Percentiles rank a stretch among this genome's conserved stretches.
phyloP scores from a whole-genome alignment of 129 eudicot species.

The Deinandra increscens region DNA sequence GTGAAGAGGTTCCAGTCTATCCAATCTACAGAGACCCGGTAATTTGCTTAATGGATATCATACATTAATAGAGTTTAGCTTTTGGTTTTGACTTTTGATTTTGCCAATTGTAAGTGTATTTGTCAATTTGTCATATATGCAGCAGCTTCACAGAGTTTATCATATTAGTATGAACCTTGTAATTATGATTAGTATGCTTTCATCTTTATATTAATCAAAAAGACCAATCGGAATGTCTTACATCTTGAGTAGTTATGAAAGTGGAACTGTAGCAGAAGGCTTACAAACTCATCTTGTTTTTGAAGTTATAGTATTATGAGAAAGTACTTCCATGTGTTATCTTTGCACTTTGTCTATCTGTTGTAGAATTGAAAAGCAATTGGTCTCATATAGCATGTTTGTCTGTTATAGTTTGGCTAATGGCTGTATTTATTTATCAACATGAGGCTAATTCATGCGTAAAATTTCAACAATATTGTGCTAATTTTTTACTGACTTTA shows the following conservation, averaged over 20 bases:
- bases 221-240: background rate
- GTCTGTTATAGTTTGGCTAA: background rate
- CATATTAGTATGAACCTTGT: background rate
- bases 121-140: no score
- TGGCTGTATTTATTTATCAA: no score
- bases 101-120: no score
- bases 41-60: slow-evolving; percentile 27
- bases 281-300: no score
- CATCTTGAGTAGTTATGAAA: background rate
- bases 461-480: no score
- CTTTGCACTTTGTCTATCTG: background rate
- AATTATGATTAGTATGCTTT: background rate
- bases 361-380: background rate
- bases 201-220: background rate
- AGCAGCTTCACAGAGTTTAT: no score
- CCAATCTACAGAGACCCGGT: slow-evolving; percentile 91
- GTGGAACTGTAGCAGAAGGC: no score
- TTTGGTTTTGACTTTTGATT: no score
- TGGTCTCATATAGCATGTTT: background rate
- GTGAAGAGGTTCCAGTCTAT: slow-evolving; percentile 84
- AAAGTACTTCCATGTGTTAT: background rate
- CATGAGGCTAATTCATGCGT: no score
- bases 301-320: no score
- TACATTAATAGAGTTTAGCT: background rate
- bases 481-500: background rate